Evolutionary conservation across 768 basidiomycete species (phyloP).

Genomic region (Lactifluus echinatus): DNA sequence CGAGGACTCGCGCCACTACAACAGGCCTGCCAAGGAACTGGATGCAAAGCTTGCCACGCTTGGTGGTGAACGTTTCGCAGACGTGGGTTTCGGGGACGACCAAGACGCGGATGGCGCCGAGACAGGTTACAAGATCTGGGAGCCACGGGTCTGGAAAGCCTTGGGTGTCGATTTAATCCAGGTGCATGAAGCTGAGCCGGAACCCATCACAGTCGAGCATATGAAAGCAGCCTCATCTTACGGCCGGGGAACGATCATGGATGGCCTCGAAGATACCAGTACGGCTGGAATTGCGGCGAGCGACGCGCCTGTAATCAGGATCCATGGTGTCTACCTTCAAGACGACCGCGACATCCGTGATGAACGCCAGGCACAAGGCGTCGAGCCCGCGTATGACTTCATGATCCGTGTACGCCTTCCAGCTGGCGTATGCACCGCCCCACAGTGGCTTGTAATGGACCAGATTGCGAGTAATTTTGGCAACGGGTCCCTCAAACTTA

Average conservation of each 20-base stretch:
- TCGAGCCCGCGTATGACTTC: constrained; percentile 93
- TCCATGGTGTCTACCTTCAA: constrained; percentile 94
- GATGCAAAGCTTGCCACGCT: constrained; percentile 70
- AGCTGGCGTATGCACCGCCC: constrained; percentile 85
- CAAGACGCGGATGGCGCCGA: constrained; percentile 94
- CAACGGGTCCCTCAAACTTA: constrained; percentile 91
- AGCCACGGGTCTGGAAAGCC: constrained; percentile 86
- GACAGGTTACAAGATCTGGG: constrained; percentile 97
- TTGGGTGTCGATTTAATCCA: constrained; percentile 87
- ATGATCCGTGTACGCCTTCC: constrained; percentile 98
- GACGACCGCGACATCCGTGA: constrained; percentile 99
- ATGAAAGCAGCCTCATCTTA: constrained; percentile 95
- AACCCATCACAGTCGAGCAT: constrained; percentile 97
- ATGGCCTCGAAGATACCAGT: constrained; percentile 76
- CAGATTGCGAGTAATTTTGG: constrained; percentile 95
- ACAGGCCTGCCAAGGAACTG: constrained; percentile 90
- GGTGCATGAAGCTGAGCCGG: constrained; percentile 86
- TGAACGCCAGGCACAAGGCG: constrained; percentile 84
- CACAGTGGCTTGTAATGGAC: constrained; percentile 95
- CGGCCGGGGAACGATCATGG: constrained; percentile 89
- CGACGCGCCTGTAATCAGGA: constrained; percentile 95
- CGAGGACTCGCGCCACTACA: constrained; percentile 99
- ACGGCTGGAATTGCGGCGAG: constrained; percentile 88
- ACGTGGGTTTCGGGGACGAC: constrained; percentile 87
- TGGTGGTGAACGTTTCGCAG: constrained; percentile 66